phyloP scores from a whole-genome alignment of 176 grass and related monocot species.

The Oryza brachyantha region DNA sequence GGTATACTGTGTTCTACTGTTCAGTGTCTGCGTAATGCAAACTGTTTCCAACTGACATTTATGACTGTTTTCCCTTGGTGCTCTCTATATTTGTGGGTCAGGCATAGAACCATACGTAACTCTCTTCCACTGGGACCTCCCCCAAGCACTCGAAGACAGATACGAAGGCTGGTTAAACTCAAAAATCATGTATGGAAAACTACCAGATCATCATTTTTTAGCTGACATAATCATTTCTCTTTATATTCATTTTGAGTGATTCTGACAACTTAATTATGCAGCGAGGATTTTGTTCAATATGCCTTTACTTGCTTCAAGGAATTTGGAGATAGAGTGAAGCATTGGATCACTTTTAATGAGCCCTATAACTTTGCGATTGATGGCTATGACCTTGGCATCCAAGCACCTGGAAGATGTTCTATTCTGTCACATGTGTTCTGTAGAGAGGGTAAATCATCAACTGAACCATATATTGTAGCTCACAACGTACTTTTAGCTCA shows the following conservation, averaged over 20 bases:
- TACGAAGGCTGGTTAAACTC: constrained; percentile 78
- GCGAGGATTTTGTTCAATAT: constrained; percentile 80
- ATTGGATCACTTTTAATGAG: constrained; percentile 93
- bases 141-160: constrained; percentile 76
- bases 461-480: constrained; percentile 82
- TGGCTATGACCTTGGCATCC: constrained; percentile 80
- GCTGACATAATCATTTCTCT: not conserved
- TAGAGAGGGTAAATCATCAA: constrained; percentile 71
- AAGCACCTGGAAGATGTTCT: constrained; percentile 89
- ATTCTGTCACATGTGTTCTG: constrained; percentile 80
- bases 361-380: constrained; percentile 72
- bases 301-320: constrained; percentile 80
- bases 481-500: constrained; percentile 85
- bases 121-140: constrained; percentile 94
- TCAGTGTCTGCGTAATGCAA: not conserved
- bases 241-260: not conserved
- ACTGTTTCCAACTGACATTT: not conserved
- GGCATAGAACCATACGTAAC: constrained; percentile 81
- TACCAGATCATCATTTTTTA: not conserved
- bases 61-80: not conserved
- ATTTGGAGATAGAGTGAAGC: constrained; percentile 94
- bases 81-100: constrained; percentile 32
- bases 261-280: constrained; percentile 35
- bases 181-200: constrained; percentile 72
- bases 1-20: constrained; percentile 28